phyloP scores from a whole-genome alignment of 371 early-diverging fungal species.

The Apophysomyces elegans region DNA sequence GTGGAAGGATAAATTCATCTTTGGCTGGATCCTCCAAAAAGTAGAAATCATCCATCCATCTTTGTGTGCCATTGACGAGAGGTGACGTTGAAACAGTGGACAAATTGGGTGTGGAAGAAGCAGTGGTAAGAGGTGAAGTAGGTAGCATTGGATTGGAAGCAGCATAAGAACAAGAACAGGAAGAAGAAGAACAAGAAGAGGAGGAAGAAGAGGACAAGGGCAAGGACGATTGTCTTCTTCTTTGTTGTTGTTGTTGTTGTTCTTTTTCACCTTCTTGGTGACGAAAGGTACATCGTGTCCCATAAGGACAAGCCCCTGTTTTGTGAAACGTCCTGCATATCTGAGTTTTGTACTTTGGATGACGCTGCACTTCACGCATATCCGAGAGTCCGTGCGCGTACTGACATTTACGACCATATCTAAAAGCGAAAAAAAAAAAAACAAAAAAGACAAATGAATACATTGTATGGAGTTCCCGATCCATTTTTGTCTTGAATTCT shows the following conservation, averaged over 20 bases:
- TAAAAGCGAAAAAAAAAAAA: constrained; percentile 1
- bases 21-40: not conserved
- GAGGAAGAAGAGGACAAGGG: too few relatives aligned
- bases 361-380: constrained; percentile 84
- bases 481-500: too few relatives aligned
- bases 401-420: constrained; percentile 93
- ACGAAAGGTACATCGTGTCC: constrained; percentile 94
- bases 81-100: constrained; percentile 2
- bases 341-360: constrained; percentile 96
- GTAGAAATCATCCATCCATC: not conserved
- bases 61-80: constrained; percentile 6
- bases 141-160: not conserved
- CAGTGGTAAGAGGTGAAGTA: constrained; percentile 5
- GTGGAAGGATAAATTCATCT: constrained; percentile 28
- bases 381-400: constrained; percentile 92
- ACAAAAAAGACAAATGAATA: not conserved
- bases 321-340: constrained; percentile 88
- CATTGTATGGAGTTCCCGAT: too few relatives aligned
- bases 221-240: too few relatives aligned
- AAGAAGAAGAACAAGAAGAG: too few relatives aligned
- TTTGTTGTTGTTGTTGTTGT: too few relatives aligned
- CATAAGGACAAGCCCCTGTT: constrained; percentile 94
- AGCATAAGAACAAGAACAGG: too few relatives aligned
- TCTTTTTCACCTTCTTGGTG: constrained; percentile 54
- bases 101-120: constrained; percentile 11